These are phyloP conservation scores for Coemansia asiatica DNA, from an alignment of 192 early-diverging fungal species.

Conservation along the genomic window DNA sequence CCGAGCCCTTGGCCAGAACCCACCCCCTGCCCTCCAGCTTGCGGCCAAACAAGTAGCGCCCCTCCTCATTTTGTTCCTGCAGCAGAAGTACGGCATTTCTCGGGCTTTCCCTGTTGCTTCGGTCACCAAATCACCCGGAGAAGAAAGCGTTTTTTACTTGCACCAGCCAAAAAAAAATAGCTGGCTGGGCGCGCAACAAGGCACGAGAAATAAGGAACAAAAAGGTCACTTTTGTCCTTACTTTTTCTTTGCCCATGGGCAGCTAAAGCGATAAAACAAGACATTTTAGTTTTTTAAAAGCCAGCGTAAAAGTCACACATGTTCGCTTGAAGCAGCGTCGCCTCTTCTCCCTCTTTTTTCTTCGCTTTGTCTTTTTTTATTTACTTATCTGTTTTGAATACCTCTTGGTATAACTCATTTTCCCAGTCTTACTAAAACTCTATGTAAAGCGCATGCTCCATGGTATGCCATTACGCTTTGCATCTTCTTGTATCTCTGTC, in stretches of 20 bases:
- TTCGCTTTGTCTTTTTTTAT: background rate
- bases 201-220: background rate
- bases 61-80: background rate
- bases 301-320: too few relatives aligned
- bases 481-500: background rate
- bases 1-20: background rate
- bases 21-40: background rate
- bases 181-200: background rate
- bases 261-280: too few relatives aligned
- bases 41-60: background rate
- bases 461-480: slow-evolving; percentile 7
- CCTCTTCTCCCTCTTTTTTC: slow-evolving; percentile 1
- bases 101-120: slow-evolving; percentile 40
- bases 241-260: background rate
- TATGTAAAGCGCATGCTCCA: slow-evolving; percentile 4
- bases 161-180: background rate
- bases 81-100: slow-evolving; percentile 10
- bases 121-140: slow-evolving; percentile 56
- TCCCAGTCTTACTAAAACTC: slow-evolving; percentile 1
- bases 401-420: background rate
- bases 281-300: background rate
- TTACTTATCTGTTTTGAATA: background rate
- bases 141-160: background rate
- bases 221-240: too few relatives aligned
- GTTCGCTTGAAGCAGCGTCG: background rate